Base-by-base conservation (phyloP, 257 asterid genomes). In the Ehretia macrophylla region DNA sequence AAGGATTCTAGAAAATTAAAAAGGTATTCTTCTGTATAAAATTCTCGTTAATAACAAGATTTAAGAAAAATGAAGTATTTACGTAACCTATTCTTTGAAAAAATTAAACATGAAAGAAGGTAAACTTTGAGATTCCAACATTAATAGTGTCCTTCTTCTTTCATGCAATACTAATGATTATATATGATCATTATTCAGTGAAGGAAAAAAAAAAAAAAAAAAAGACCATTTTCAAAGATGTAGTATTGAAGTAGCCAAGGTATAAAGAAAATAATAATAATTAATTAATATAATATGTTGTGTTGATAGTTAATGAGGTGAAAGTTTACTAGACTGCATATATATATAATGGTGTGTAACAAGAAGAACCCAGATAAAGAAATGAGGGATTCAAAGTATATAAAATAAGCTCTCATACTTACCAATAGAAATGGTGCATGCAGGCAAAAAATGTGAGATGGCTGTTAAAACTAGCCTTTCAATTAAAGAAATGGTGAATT, bases 391-490 rank as follows among this genome's bases (percentile, higher is more conserved):
- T 17, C 2, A 5, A 8, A 5, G 18, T 13, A 8, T 46, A 46
- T 46, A 46, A 46, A 48, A 48, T 48, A 48, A 17, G 52, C 8
- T 48, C 52, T 1, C 0, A 11, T 8, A 49, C 54, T 49, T 49
- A 49, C 54, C 22, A 49, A 49, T 47, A 5, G 21, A 14, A 14
- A 17, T 49, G 54, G 54, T n/a, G 16, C 27, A 16, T 49, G 23
- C 54, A 49, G 4, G 22, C 23, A 17, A 17, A n/a, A n/a, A n/a
- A 17, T 49, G 54, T 18, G 54, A 17, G 0, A 49, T 27, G 35
- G 44, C 58, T 60, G 68, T 46, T 11, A 46, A 46, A 46, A 46
- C 72, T 27, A 27, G 6, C 35, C 35, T 6, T 27, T 27, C 6
- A 3, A 27, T 1, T 27, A 27, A 27, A 17, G 4, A 47, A 47